Conservation (phyloP, 345 rosid genomes). For the Kandelia obovata region DNA sequence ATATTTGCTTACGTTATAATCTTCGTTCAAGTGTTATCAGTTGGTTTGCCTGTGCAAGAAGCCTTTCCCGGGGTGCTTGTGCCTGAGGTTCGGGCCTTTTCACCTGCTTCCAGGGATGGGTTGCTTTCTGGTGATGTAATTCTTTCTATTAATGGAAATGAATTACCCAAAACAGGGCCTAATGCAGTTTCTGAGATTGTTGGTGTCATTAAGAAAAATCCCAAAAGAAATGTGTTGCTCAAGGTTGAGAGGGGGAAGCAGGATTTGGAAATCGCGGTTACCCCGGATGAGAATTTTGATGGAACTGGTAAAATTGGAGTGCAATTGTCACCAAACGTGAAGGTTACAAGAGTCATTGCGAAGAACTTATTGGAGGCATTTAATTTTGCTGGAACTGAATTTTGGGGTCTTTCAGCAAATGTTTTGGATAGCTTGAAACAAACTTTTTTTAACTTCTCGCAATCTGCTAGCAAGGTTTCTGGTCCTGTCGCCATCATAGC, state of each 20-base stretch:
- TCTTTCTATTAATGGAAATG: conserved; percentile 54
- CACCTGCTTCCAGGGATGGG: conserved; percentile 92
- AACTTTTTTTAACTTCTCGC: conserved; percentile 78
- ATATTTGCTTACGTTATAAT: conserved; percentile 75
- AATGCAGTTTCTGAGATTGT: conserved; percentile 68
- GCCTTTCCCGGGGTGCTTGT: conserved; percentile 86
- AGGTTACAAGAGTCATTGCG: conserved; percentile 55
- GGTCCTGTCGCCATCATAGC: conserved; percentile 97
- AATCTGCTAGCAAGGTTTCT: conserved; percentile 78
- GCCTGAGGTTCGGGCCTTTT: conserved; percentile 75
- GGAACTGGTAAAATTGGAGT: conserved; percentile 91
- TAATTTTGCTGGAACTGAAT: conserved; percentile 60
- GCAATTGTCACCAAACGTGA: conserved; percentile 78
- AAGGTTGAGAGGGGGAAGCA: conserved; percentile 52
- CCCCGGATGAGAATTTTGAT: conserved; percentile 77
- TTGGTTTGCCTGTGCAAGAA: conserved; percentile 94
- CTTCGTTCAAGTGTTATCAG: conserved; percentile 72
- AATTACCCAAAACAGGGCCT: conserved; percentile 52
- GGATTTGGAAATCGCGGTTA: conserved; percentile 58
- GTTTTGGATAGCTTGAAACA: conserved; percentile 81
- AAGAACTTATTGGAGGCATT: conserved; percentile 56
- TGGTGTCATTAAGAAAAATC: conserved; percentile 58
- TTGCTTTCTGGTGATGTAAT: conserved; percentile 83
- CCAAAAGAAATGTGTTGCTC: conserved; percentile 58
- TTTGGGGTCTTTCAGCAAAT: conserved; percentile 64